A percentile compares a stretch with the other conserved stretches of the same genome.
Evolutionary conservation across 1,284 basidiomycete species (phyloP).

Genomic region (Bjerkandera adusta): DNA sequence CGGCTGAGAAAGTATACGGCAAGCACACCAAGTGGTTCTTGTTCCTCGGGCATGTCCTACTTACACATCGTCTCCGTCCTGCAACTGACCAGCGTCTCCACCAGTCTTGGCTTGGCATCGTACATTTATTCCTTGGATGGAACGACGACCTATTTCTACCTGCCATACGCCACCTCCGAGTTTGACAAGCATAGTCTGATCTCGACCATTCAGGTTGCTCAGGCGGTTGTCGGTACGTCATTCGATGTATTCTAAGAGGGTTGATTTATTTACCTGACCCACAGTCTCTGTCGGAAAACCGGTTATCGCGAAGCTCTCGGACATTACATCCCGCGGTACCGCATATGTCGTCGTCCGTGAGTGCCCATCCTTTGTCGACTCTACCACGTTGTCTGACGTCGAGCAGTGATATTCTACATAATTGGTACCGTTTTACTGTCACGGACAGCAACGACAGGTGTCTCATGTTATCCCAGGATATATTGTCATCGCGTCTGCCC

Average conservation of each 20-base stretch:
- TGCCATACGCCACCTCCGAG: slow-evolving; percentile 60
- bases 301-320: slow-evolving; percentile 77
- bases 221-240: slow-evolving; percentile 51
- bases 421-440: too few species aligned
- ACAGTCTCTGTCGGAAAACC: slow-evolving; percentile 75
- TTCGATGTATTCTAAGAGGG: slow-evolving; percentile 29
- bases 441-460: too few species aligned
- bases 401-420: slow-evolving; percentile 59
- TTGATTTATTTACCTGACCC: slow-evolving; percentile 13
- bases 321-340: slow-evolving; percentile 56
- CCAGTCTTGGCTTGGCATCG: slow-evolving; percentile 62
- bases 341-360: slow-evolving; percentile 63
- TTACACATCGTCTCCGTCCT: neutral
- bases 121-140: slow-evolving; percentile 79
- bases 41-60: slow-evolving; percentile 56
- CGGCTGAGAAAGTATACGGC: slow-evolving; percentile 49
- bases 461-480: too few species aligned
- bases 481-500: slow-evolving; percentile 66
- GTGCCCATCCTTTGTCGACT: slow-evolving; percentile 27
- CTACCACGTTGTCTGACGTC: slow-evolving; percentile 44
- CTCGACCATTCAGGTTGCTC: slow-evolving; percentile 63
- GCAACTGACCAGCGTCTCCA: neutral
- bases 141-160: slow-evolving; percentile 66
- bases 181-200: slow-evolving; percentile 61
- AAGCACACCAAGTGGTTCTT: slow-evolving; percentile 58